Evolutionary conservation across 2,329 filamentous ascomycete species (phyloP), one percentile per base, ranked within the genome.

Genomic region (Fusarium hainanense): DNA sequence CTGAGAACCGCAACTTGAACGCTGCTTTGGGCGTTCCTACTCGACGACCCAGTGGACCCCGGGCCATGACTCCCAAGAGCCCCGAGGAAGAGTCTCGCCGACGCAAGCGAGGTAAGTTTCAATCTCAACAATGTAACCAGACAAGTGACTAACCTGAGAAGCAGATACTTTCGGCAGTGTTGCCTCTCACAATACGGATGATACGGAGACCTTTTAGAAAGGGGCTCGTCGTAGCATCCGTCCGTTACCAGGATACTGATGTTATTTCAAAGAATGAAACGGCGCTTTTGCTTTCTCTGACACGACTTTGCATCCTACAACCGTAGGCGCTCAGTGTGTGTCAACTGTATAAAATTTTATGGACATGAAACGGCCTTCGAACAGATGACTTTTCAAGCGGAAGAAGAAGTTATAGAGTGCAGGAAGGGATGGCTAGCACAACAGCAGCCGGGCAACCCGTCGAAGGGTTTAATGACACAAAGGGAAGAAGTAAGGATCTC

Each of bases 21-120:
- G 82, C 82, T 18, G 86, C 85, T 9, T 80, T 86, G 8, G 85
- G 84, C 9, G 81, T 84, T 6, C 85, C 85, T n/a, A 77, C 82
- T 11, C 81, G 87, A 50, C 78, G 86, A 60, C 87, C 87, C 25
- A 89, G 85, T 55, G 87, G 87, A 23, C 87, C 87, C 16, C 79
- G 87, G 67, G 87, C 87, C 20, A 89, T 89, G 87, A 89, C 87
- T 7, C 87, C 87, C 1, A 87, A 83, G 77, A 85, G 82, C 60
- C 81, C 81, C 1, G 80, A 84, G 48, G 82, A 85, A 43, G 84
- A 84, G 21, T 80, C 80, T 11, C 78, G 84, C 68, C 80, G 86
- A 70, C 81, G 85, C 43, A 90, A 89, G 81, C 83, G 87, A 84
- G 85, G 88, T 89, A 80, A 75, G 83, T 66, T 30, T 23, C 10